These are phyloP conservation scores for Aureobasidium lini DNA, from an alignment of 2,329 filamentous ascomycete species.

Conservation along the genomic window DNA sequence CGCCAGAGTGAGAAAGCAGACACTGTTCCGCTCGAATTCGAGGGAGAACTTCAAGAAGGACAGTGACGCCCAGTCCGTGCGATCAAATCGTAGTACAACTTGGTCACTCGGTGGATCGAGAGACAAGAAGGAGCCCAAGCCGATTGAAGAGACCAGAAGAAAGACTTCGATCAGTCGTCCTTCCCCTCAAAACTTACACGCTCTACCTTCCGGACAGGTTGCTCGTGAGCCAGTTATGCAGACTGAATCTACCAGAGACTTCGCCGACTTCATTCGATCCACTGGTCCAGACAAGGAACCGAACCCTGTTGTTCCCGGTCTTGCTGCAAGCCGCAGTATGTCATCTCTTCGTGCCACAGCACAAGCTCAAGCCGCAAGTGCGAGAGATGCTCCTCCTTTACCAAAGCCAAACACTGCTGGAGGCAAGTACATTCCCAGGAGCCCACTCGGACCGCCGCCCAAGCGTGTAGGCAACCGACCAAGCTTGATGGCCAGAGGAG, in stretches of 20 bases:
- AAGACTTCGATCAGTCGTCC: slow-evolving; percentile 24
- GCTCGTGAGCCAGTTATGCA: slow-evolving; percentile 68
- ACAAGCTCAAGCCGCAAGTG: slow-evolving; percentile 8
- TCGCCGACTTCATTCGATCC: slow-evolving; percentile 82
- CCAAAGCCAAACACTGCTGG: slow-evolving; percentile 6
- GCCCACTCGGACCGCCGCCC: background rate
- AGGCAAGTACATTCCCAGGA: slow-evolving; percentile 15
- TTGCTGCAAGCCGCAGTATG: slow-evolving; percentile 11
- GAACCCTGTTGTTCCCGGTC: slow-evolving; percentile 14
- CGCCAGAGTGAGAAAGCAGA: background rate
- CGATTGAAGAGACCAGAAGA: background rate
- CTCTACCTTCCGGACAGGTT: slow-evolving; percentile 27
- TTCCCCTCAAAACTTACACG: slow-evolving; percentile 25
- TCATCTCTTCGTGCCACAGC: slow-evolving; percentile 7
- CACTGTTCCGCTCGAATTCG: background rate
- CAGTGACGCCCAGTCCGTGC: background rate
- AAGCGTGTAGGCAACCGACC: slow-evolving; percentile 6
- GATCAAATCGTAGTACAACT: background rate
- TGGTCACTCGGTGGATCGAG: background rate
- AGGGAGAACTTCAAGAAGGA: background rate
- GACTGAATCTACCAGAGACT: slow-evolving; percentile 67
- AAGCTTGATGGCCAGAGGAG: slow-evolving; percentile 17
- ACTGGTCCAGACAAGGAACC: slow-evolving; percentile 56
- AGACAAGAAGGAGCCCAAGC: background rate
- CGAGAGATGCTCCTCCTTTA: background rate